Evolutionary conservation across 192 early-diverging fungal genomes (phyloP).

Genomic region (Mortierella claussenii): DNA sequence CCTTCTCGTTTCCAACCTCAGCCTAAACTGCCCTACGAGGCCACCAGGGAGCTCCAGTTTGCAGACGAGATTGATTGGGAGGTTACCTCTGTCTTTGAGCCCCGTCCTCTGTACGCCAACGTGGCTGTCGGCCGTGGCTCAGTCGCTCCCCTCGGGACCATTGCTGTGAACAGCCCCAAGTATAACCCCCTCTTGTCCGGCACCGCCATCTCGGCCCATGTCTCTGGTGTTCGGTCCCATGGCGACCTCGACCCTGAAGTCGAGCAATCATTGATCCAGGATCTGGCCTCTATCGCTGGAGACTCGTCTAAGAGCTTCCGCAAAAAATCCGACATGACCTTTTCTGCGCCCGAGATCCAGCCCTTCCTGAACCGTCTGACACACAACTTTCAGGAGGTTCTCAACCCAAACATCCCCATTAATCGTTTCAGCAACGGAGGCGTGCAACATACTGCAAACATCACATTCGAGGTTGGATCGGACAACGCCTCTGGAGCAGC

Average conservation of each 20-base stretch:
- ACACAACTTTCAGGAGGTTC: conserved; percentile 36
- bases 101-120: conserved; percentile 40
- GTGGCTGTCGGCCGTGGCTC: conserved; percentile 22
- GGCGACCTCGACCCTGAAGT: conserved; percentile 42
- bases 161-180: conserved; percentile 6
- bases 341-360: conserved; percentile 21
- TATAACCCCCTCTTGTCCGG: conserved; percentile 15
- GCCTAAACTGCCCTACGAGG: conserved; percentile 24
- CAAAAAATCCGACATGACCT: conserved; percentile 28
- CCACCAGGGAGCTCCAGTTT: conserved; percentile 39
- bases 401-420: conserved; percentile 36
- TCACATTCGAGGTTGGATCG: conserved; percentile 38
- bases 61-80: conserved; percentile 38
- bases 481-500: conserved; percentile 14
- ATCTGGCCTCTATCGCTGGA: conserved; percentile 10
- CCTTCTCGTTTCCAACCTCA: conserved; percentile 23
- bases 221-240: conserved; percentile 17
- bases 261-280: conserved; percentile 38
- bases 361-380: conserved; percentile 27
- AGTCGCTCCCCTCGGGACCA: conserved; percentile 14
- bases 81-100: conserved; percentile 30
- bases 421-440: conserved; percentile 47
- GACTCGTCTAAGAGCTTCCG: conserved; percentile 37
- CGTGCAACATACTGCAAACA: conserved; percentile 13
- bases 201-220: conserved; percentile 21